phyloP scores from a whole-genome alignment of 106 monocot genomes.

The Dendrobium catenatum region DNA sequence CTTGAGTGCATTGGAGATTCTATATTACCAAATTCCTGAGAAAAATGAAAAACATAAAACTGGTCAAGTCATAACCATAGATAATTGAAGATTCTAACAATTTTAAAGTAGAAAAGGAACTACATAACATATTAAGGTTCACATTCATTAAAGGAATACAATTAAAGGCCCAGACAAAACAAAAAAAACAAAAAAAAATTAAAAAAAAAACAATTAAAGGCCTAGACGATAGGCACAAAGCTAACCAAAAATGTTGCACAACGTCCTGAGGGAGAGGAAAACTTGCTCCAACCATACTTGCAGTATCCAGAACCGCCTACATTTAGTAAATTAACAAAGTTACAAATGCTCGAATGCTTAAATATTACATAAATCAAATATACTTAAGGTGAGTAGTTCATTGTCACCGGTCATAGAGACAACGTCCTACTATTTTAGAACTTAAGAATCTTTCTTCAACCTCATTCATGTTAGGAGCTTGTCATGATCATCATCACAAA shows the following conservation, averaged over 20 bases:
- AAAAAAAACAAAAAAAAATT: too few relatives aligned
- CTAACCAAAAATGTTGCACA: constrained; percentile 92
- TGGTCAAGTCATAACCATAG: background rate
- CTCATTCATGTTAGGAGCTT: background rate
- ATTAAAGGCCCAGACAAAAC: background rate
- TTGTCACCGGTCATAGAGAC: background rate
- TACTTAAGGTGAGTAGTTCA: background rate
- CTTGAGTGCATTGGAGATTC: constrained; percentile 85
- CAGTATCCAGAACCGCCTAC: constrained; percentile 98
- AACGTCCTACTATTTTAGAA: background rate
- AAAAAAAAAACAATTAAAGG: background rate
- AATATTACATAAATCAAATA: background rate
- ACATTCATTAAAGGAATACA: background rate
- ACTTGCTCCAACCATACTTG: constrained; percentile 99
- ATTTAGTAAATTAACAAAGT: background rate
- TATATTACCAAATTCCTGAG: constrained; percentile 92
- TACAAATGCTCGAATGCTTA: constrained; percentile 1
- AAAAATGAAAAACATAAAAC: constrained; percentile 5
- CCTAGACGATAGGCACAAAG: background rate
- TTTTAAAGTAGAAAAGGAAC: background rate
- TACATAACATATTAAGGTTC: background rate
- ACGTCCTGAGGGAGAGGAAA: constrained; percentile 80
- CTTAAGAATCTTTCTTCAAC: background rate
- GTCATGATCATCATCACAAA: too few relatives aligned
- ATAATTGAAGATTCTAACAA: background rate